Conservation (phyloP, 768 basidiomycete genomes). For the Suillus hirtellus region DNA sequence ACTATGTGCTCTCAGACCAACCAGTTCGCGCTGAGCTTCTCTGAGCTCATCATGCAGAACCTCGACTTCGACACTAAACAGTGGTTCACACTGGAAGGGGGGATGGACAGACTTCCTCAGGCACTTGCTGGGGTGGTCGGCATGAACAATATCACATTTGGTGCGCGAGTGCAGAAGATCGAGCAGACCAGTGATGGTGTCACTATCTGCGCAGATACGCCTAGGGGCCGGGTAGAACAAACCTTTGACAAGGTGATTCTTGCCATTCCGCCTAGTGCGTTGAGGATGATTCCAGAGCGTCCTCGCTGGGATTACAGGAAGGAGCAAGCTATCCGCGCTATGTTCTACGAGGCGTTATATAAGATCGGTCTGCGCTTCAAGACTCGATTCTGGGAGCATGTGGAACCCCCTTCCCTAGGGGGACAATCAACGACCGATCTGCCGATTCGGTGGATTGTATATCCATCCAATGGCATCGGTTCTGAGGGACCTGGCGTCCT, state of each 20-base stretch:
- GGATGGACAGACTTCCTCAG: slow-evolving; percentile 24
- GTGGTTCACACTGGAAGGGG: slow-evolving; percentile 22
- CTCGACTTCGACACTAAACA: slow-evolving; percentile 23
- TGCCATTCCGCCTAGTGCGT: slow-evolving; percentile 25
- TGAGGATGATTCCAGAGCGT: slow-evolving; percentile 25
- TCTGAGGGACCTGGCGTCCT: slow-evolving; percentile 27
- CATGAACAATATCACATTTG: slow-evolving; percentile 20
- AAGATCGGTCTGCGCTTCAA: slow-evolving; percentile 41
- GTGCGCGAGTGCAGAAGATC: slow-evolving; percentile 21
- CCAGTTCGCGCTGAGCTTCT: slow-evolving; percentile 27
- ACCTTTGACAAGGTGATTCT: slow-evolving; percentile 24
- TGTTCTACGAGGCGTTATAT: slow-evolving; percentile 26
- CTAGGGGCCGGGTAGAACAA: neutral
- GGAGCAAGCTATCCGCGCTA: slow-evolving; percentile 24
- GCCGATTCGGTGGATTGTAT: slow-evolving; percentile 38
- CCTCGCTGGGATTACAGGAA: slow-evolving; percentile 20
- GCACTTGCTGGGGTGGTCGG: slow-evolving; percentile 24
- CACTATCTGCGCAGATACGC: slow-evolving; percentile 8
- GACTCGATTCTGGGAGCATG: slow-evolving; percentile 37
- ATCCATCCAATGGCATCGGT: slow-evolving; percentile 37
- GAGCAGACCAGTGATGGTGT: slow-evolving; percentile 14
- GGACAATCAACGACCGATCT: slow-evolving; percentile 39
- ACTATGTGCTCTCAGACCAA: slow-evolving; percentile 26
- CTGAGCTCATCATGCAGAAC: slow-evolving; percentile 26
- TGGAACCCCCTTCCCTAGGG: slow-evolving; percentile 29